These are phyloP conservation scores for Carex cristatella DNA, from an alignment of 176 grass and related monocot genomes.

Conservation along the genomic window DNA sequence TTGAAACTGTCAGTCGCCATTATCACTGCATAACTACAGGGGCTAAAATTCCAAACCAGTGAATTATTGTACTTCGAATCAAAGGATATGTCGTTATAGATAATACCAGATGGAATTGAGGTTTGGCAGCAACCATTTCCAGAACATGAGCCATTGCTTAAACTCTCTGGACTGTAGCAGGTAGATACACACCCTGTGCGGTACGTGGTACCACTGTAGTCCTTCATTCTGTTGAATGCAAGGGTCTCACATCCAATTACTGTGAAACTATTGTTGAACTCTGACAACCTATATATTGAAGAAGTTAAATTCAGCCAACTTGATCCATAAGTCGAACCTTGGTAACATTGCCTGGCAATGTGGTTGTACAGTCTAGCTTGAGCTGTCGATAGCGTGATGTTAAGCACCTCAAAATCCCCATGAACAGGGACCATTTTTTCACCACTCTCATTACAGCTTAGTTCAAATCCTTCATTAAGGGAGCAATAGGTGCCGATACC, in stretches of 20 bases:
- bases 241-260: slow-evolving; percentile 2
- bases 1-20: not conserved
- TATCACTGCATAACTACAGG: slow-evolving; percentile 6
- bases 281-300: not conserved
- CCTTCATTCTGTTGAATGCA: not conserved
- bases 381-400: not conserved
- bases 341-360: slow-evolving; percentile 6
- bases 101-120: not conserved
- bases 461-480: not conserved
- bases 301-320: not conserved
- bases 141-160: not conserved
- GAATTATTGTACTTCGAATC: not conserved
- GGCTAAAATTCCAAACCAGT: not conserved
- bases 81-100: not conserved
- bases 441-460: not conserved
- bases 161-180: not conserved
- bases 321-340: not conserved
- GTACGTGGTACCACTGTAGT: not conserved
- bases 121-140: slow-evolving; percentile 10
- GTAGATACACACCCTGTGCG: slow-evolving; percentile 8
- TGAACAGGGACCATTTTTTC: not conserved
- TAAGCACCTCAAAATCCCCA: not conserved
- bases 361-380: not conserved
- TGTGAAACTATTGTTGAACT: not conserved
- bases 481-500: slow-evolving; percentile 33